Evolutionary conservation across 257 asterid species (phyloP), one percentile per base, ranked within the genome.

Genomic region (Haberlea rhodopensis): DNA sequence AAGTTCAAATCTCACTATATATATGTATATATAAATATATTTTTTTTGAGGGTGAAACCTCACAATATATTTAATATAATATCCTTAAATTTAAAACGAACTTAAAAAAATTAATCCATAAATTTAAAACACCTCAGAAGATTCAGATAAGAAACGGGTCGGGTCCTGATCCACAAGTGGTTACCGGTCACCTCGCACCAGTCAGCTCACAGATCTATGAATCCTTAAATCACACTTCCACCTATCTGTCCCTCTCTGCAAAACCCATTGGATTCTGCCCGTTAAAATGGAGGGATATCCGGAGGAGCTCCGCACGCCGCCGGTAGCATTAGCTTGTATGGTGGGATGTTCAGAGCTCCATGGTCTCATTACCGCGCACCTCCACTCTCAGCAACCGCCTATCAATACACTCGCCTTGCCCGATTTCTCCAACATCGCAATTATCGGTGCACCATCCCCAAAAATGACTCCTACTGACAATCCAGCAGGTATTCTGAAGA

Each of bases 291-390:
- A 92, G 49, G 99, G 89, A 27, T 90, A 78, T 71, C 94, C 96
- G 28, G 96, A 83, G 73, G 99, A 92, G 79, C 84, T 92, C 10
- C 89, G 96, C 11, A 87, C 95, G 9, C 99, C 97, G 65, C 99
- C 99, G 70, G 91, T 92, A 13, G 87, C 90, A 28, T 66, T 92
- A 18, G 73, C 83, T 29, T 83, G 96, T 16, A 66, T 90, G 19
- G 85, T 92, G 4, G 99, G 99, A 0, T 92, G 89, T 52, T 80
- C 90, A 61, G 97, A 84, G 66, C 79, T 92, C n/a, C 99, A 92
- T 76, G 73, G 78, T 19, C 23, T 76, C 10, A 85, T 92, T 79
- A 84, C 99, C 13, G 66, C 90, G 40, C 88, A 89, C 71, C 90
- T 92, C 79, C 97, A 82, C 79, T 80, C 90, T 4, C 82, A 77